These are phyloP conservation scores for Talaromyces albobiverticillius DNA, from an alignment of 2,329 filamentous ascomycete genomes.

Conservation along the genomic window DNA sequence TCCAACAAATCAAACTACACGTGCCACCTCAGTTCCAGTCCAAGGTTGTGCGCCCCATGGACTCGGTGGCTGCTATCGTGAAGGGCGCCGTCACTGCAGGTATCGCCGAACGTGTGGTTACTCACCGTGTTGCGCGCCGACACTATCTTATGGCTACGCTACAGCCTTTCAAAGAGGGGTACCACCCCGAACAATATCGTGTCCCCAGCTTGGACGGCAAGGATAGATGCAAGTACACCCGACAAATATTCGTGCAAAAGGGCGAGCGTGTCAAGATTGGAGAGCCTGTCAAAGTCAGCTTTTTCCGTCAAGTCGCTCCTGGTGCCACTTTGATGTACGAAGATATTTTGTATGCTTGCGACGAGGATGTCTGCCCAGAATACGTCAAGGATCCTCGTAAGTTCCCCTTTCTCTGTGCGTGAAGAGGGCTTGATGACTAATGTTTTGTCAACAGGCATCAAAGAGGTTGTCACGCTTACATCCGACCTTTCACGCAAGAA, in stretches of 20 bases:
- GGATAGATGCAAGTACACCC: constrained; percentile 96
- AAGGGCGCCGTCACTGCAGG: constrained; percentile 97
- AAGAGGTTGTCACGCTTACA: constrained; percentile 96
- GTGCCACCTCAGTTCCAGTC: constrained; percentile 97
- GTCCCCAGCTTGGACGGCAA: constrained; percentile 95
- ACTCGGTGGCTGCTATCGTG: constrained; percentile 96
- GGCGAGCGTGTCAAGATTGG: constrained; percentile 99
- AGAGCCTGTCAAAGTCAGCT: constrained; percentile 97
- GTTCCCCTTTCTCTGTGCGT: constrained; percentile 35
- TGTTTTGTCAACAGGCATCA: constrained; percentile 67
- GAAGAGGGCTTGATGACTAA: background rate
- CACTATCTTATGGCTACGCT: constrained; percentile 99
- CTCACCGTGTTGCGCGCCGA: constrained; percentile 91
- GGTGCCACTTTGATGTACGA: constrained; percentile 99
- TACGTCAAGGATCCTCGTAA: constrained; percentile 99
- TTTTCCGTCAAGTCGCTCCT: constrained; percentile 96
- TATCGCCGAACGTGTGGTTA: constrained; percentile 95
- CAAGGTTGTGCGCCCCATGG: constrained; percentile 98
- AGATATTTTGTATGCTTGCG: constrained; percentile 94
- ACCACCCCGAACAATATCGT: constrained; percentile 96
- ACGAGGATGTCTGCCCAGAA: constrained; percentile 96
- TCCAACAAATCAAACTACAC: constrained; percentile 98
- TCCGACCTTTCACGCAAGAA: constrained; percentile 97
- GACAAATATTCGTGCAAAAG: constrained; percentile 98
- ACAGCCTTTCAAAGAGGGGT: constrained; percentile 97